These are phyloP conservation scores for Hondaea fermentalgiana DNA, from an alignment of 108 stramenopile species.

Conservation along the genomic window DNA sequence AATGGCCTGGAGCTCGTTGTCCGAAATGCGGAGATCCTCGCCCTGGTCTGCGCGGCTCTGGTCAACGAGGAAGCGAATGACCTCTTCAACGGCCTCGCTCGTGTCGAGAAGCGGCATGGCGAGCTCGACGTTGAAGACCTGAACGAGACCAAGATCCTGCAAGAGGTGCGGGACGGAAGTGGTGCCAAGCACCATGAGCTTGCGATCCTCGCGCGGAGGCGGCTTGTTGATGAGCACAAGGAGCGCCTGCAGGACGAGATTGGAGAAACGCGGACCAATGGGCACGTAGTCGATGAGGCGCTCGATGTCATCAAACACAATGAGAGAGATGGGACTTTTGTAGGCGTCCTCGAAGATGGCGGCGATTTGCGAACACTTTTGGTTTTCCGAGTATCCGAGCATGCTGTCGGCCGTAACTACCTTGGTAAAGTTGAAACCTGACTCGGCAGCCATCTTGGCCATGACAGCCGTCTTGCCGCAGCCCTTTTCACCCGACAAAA, in stretches of 20 bases:
- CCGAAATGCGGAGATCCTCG: not conserved
- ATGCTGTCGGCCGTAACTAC: constrained; percentile 93
- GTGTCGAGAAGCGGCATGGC: constrained; percentile 70
- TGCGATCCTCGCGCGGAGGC: constrained; percentile 75
- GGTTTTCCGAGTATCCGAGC: constrained; percentile 68
- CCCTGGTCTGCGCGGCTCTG: constrained; percentile 42
- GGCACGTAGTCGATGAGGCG: constrained; percentile 93
- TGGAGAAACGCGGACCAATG: constrained; percentile 91
- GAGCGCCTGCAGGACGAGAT: constrained; percentile 90
- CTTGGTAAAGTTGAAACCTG: constrained; percentile 86
- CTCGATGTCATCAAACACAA: constrained; percentile 96
- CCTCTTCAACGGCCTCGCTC: constrained; percentile 67
- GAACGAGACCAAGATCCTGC: constrained; percentile 78
- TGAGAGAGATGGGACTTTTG: constrained; percentile 86
- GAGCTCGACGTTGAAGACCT: constrained; percentile 80
- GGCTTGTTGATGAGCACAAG: constrained; percentile 90
- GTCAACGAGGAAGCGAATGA: constrained; percentile 69
- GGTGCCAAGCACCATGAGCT: constrained; percentile 84
- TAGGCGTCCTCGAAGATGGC: constrained; percentile 93
- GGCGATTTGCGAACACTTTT: constrained; percentile 77
- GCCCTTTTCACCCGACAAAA: constrained; percentile 68
- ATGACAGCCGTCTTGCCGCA: constrained; percentile 95
- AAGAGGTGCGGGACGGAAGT: constrained; percentile 73
- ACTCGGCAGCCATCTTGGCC: constrained; percentile 80
- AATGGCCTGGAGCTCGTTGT: constrained; percentile 64